Percentiles rank a stretch among this genome's conserved stretches.
Conservation (phyloP, 2,329 filamentous ascomycete genomes). For the Pyrenophora graminea region DNA sequence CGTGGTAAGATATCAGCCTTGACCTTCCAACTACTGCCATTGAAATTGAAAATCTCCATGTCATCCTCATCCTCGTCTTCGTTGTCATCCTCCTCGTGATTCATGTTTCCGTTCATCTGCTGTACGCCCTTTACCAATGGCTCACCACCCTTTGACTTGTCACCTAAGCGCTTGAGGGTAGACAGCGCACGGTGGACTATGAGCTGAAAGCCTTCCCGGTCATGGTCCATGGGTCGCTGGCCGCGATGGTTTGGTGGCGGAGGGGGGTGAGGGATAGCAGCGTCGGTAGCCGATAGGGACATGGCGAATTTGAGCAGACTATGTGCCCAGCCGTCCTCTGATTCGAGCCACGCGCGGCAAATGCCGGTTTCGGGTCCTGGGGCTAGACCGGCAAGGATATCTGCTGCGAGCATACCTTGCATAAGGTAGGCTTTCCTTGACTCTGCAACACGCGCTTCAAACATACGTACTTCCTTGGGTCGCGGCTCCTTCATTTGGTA, state of each 20-base stretch:
- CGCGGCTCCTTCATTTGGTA: conserved; percentile 51
- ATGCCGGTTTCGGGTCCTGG: conserved; percentile 72
- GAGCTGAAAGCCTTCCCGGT: conserved; percentile 44
- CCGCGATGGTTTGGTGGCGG: conserved; percentile 37
- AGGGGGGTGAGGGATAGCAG: conserved; percentile 30
- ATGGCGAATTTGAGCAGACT: conserved; percentile 77
- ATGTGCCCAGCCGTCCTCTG: conserved; percentile 80
- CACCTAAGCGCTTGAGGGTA: conserved; percentile 53
- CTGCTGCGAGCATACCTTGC: conserved; percentile 87
- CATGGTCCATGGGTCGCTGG: conserved; percentile 40
- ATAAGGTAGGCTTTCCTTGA: conserved; percentile 85
- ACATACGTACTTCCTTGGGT: conserved; percentile 43
- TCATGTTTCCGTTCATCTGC: conserved; percentile 32
- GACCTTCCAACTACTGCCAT: conserved; percentile 41
- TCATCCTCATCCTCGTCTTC: conserved; percentile 37
- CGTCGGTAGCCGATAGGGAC: conserved; percentile 56
- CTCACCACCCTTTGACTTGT: conserved; percentile 48
- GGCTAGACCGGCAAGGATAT: conserved; percentile 79
- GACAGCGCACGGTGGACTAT: conserved; percentile 52
- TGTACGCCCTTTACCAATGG: conserved; percentile 35
- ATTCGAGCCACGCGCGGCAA: conserved; percentile 79
- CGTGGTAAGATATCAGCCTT: conserved; percentile 51
- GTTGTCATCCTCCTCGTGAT: conserved; percentile 22
- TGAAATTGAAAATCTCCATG: conserved; percentile 41
- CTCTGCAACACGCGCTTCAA: conserved; percentile 69